Conservation (phyloP, 2,329 filamentous ascomycete species). For the Colletotrichum abscissum region DNA sequence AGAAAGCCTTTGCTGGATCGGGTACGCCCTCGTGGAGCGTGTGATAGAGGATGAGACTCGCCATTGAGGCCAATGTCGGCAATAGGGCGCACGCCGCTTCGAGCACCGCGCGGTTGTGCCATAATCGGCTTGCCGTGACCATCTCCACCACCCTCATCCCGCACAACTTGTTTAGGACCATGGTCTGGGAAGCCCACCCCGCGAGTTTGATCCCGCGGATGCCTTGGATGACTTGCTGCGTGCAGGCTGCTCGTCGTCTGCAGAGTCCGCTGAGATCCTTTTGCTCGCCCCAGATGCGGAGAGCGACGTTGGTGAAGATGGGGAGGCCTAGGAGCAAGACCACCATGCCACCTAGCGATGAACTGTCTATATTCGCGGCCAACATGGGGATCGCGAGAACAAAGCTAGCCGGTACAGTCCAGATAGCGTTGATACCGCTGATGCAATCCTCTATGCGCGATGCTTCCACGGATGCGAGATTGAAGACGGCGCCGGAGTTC, state of each 20-base stretch:
- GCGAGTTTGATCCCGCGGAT: slow-evolving; percentile 8
- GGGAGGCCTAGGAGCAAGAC: neutral
- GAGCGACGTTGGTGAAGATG: neutral
- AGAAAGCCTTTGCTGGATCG: slow-evolving; percentile 1
- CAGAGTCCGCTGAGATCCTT: slow-evolving; percentile 3
- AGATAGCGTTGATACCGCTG: neutral
- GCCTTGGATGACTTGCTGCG: neutral
- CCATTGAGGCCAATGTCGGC: slow-evolving; percentile 1
- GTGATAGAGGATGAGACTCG: neutral
- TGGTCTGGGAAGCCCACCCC: neutral
- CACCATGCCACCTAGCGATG: neutral
- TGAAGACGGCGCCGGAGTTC: neutral
- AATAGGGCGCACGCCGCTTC: neutral
- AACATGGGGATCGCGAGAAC: neutral
- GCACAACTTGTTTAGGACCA: neutral
- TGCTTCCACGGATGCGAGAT: neutral
- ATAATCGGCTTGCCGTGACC: neutral
- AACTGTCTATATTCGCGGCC: neutral
- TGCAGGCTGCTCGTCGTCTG: neutral
- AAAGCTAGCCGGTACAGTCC: slow-evolving; percentile 1
- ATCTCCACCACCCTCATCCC: neutral
- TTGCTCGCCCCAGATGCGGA: slow-evolving; percentile 5
- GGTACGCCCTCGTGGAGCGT: neutral
- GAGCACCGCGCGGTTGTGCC: slow-evolving; percentile 1
- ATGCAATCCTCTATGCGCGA: slow-evolving; percentile 2